Conservation (phyloP, 495 filamentous ascomycete genomes). For the Pyronema domesticum region DNA sequence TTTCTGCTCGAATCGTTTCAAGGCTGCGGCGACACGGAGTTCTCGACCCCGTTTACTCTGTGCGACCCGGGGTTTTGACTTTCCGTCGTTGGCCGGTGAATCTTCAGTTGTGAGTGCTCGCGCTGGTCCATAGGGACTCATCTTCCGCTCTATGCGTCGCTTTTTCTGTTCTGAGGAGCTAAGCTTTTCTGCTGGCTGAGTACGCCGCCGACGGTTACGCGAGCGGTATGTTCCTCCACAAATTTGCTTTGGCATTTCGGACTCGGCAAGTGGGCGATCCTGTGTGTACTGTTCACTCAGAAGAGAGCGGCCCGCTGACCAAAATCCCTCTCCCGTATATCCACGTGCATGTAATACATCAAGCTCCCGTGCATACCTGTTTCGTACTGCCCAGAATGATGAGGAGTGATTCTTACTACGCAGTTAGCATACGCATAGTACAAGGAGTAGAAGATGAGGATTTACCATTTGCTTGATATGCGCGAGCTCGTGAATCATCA, state of each 20-base stretch:
- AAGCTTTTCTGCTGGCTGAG: slow-evolving; percentile 25
- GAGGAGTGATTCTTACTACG: slow-evolving; percentile 40
- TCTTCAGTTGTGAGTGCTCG: slow-evolving; percentile 49
- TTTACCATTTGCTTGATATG: slow-evolving; percentile 59
- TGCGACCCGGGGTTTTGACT: slow-evolving; percentile 56
- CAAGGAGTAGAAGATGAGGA: background rate
- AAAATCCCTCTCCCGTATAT: slow-evolving; percentile 62
- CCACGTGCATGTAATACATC: slow-evolving; percentile 41
- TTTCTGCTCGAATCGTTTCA: slow-evolving; percentile 48
- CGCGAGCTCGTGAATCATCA: slow-evolving; percentile 45
- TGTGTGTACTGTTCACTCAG: slow-evolving; percentile 39
- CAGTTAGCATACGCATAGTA: background rate
- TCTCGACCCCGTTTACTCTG: slow-evolving; percentile 52
- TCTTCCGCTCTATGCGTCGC: slow-evolving; percentile 51
- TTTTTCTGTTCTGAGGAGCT: slow-evolving; percentile 37
- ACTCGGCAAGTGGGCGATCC: slow-evolving; percentile 29
- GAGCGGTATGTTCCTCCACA: slow-evolving; percentile 41
- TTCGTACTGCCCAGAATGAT: slow-evolving; percentile 55
- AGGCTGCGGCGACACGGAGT: slow-evolving; percentile 53
- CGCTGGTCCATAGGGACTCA: slow-evolving; percentile 41
- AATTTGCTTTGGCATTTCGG: slow-evolving; percentile 41
- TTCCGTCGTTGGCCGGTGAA: slow-evolving; percentile 44
- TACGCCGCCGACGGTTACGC: slow-evolving; percentile 6
- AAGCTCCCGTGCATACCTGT: slow-evolving; percentile 47
- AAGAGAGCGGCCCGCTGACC: slow-evolving; percentile 47